A percentile compares a stretch with the other conserved stretches of the same genome.
Evolutionary conservation across 176 grass and related monocot species (phyloP).

Genomic region (Dactylis glomerata): DNA sequence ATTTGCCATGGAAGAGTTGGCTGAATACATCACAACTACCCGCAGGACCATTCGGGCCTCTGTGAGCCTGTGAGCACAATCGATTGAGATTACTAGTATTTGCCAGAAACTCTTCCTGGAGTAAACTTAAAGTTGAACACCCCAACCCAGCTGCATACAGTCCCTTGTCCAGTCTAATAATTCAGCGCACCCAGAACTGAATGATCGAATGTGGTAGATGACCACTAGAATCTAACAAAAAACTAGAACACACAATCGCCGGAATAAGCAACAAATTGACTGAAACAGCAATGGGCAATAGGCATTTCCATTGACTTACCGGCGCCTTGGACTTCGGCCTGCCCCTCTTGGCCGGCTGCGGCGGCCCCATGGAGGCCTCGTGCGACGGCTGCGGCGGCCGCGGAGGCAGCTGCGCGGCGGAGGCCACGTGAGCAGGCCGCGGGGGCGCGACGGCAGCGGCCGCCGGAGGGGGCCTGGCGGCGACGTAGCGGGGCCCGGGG

Average conservation of each 20-base stretch:
- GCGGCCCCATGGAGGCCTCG: not conserved
- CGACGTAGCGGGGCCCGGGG: conserved; percentile 8
- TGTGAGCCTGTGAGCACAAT: not conserved
- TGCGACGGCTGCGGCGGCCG: not conserved
- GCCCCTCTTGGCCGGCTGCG: not conserved
- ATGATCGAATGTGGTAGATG: not conserved
- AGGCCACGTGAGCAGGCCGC: not conserved
- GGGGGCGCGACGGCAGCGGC: not conserved
- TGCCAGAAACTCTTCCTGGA: not conserved
- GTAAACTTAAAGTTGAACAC: not conserved
- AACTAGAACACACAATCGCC: not conserved
- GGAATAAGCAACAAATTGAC: not conserved
- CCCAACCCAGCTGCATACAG: not conserved
- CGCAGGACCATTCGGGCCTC: not conserved
- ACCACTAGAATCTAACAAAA: not conserved
- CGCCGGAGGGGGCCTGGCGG: conserved; percentile 1
- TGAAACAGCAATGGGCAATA: not conserved
- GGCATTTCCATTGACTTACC: conserved; percentile 23
- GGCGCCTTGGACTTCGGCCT: not conserved
- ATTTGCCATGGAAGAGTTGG: not conserved
- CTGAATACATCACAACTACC: not conserved
- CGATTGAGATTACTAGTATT: not conserved
- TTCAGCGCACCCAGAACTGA: not conserved
- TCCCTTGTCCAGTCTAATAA: not conserved
- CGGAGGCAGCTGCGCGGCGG: not conserved